Evolutionary conservation across 2,329 filamentous ascomycete species (phyloP).

Genomic region (Calonectria pseudoreteaudii): DNA sequence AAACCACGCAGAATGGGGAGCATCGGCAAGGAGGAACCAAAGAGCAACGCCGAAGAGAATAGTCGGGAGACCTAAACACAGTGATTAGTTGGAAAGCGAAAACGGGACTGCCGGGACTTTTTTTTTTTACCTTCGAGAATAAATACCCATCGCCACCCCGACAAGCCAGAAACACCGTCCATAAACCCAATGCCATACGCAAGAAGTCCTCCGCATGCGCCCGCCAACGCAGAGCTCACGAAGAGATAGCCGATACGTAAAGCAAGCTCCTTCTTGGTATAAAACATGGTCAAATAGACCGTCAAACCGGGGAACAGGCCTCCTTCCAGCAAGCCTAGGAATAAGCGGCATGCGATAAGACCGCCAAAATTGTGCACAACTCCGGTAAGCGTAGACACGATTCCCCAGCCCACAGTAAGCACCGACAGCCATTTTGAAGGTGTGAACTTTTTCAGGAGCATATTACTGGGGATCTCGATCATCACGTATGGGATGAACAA

Average conservation of each 20-base stretch:
- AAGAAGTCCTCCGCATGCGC: slow-evolving; percentile 69
- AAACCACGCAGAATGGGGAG: slow-evolving; percentile 16
- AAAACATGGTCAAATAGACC: slow-evolving; percentile 68
- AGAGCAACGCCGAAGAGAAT: slow-evolving; percentile 9
- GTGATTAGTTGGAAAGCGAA: slow-evolving; percentile 29
- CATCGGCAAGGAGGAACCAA: slow-evolving; percentile 19
- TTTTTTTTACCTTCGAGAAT: slow-evolving; percentile 60
- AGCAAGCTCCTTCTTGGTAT: slow-evolving; percentile 66
- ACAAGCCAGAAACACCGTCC: slow-evolving; percentile 55
- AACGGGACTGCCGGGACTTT: too few relatives aligned
- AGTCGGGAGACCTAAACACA: slow-evolving; percentile 48
- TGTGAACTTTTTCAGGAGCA: slow-evolving; percentile 65
- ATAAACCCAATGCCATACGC: slow-evolving; percentile 74
- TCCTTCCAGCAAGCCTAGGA: slow-evolving; percentile 54
- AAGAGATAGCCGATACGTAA: slow-evolving; percentile 68
- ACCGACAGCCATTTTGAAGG: slow-evolving; percentile 65
- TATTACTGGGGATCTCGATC: slow-evolving; percentile 68
- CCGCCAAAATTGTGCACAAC: slow-evolving; percentile 62
- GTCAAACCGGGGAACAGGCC: slow-evolving; percentile 65
- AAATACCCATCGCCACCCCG: slow-evolving; percentile 72
- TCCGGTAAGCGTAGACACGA: slow-evolving; percentile 65
- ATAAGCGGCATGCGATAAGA: slow-evolving; percentile 59
- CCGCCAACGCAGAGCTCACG: slow-evolving; percentile 66
- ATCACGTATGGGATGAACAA: slow-evolving; percentile 70
- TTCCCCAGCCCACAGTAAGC: slow-evolving; percentile 66